phyloP scores from a whole-genome alignment of 2,329 filamentous ascomycete species.

The Verticillium alfalfae region DNA sequence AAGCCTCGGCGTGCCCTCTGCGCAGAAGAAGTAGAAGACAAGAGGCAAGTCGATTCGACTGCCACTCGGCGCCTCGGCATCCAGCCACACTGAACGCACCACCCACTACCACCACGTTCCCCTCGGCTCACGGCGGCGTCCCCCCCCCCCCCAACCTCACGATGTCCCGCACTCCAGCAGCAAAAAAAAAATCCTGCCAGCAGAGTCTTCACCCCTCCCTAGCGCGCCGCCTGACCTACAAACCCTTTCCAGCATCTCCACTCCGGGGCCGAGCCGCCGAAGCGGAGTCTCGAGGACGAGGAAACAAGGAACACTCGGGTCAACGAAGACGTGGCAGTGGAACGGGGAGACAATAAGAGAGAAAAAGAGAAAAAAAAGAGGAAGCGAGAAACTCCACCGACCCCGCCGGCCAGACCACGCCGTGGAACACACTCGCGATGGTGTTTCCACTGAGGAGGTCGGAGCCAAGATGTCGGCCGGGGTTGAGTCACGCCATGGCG shows the following conservation, averaged over 20 bases:
- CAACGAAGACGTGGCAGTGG: no score
- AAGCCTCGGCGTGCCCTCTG: no score
- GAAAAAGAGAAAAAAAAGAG: background rate
- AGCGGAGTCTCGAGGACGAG: background rate
- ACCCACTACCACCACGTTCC: background rate
- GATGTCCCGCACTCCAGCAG: background rate
- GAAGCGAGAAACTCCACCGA: background rate
- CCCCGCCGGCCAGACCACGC: background rate
- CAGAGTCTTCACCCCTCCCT: background rate
- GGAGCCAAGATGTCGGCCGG: background rate
- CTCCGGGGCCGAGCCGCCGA: background rate
- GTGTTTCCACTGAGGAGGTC: background rate
- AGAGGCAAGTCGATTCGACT: no score
- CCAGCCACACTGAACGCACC: background rate
- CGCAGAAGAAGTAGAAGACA: no score
- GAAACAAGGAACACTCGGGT: background rate
- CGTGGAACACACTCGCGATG: background rate
- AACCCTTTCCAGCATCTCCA: background rate
- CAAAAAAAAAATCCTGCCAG: background rate
- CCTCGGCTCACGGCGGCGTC: background rate
- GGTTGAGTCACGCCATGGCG: background rate
- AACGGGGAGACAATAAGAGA: no score
- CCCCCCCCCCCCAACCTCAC: background rate
- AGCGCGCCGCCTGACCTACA: background rate
- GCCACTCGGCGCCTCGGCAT: no score